Evolutionary conservation across 345 rosid genomes (phyloP).

Genomic region (Euphorbia lathyris): DNA sequence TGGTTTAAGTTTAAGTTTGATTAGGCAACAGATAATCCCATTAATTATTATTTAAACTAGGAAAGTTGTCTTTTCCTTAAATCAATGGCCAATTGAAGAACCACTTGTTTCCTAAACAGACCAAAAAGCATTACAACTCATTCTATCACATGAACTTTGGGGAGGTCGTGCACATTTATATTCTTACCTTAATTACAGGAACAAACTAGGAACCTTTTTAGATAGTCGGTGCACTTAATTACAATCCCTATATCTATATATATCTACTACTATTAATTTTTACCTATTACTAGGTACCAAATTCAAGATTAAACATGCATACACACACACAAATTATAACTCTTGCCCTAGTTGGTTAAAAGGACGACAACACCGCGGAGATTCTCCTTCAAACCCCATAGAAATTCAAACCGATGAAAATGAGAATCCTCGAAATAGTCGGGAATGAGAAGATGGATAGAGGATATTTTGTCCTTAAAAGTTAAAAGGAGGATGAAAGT

Average conservation of each 20-base stretch:
- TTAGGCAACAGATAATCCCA: background rate
- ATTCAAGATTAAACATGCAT: no score
- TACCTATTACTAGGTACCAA: no score
- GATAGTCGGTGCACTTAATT: background rate
- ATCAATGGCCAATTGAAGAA: background rate
- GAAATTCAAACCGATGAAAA: no score
- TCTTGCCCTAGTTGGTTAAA: no score
- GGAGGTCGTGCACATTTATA: background rate
- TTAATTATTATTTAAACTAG: background rate
- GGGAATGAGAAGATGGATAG: no score
- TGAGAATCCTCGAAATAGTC: no score
- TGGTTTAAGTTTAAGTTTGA: background rate
- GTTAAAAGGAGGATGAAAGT: no score
- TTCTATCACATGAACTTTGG: background rate
- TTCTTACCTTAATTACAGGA: background rate
- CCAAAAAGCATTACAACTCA: conserved; percentile 4
- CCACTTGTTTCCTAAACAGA: background rate
- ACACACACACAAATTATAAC: no score
- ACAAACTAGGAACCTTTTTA: background rate
- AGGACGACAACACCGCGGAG: no score
- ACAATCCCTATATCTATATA: background rate
- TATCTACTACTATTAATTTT: no score
- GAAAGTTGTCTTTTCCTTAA: background rate
- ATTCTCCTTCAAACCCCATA: no score
- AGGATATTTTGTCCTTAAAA: no score